phyloP scores from a whole-genome alignment of 257 asterid genomes.

The Primulina huaijiensis region DNA sequence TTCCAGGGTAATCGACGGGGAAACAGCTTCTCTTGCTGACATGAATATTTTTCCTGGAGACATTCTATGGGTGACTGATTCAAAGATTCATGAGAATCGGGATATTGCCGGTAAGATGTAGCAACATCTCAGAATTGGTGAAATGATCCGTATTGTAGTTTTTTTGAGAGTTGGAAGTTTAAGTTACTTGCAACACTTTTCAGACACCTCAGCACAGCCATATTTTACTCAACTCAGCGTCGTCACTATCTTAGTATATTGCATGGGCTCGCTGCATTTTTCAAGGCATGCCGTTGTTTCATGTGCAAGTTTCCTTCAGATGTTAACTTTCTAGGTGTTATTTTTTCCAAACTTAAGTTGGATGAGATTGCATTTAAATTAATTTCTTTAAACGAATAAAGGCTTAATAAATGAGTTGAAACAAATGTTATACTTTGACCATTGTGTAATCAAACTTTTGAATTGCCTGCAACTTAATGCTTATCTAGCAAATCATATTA shows the following conservation, averaged over 20 bases:
- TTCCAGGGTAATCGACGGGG: constrained; percentile 58
- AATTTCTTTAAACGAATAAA: too few relatives aligned
- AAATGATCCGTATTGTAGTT: constrained; percentile 14
- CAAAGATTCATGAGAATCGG: constrained; percentile 91
- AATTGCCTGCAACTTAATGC: not conserved
- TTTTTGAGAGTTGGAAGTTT: constrained; percentile 5
- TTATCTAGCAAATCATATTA: not conserved
- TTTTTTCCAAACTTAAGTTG: constrained; percentile 2
- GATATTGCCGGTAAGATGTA: constrained; percentile 88
- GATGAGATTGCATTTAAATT: constrained; percentile 4
- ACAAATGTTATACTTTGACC: not conserved
- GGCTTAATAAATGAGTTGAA: too few relatives aligned
- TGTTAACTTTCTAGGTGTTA: not conserved
- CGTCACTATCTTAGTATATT: constrained; percentile 5
- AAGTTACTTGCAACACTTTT: not conserved
- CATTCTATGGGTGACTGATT: constrained; percentile 86
- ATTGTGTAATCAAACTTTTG: constrained; percentile 4
- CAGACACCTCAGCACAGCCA: constrained; percentile 3
- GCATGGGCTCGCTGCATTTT: not conserved
- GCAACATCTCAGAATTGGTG: constrained; percentile 15
- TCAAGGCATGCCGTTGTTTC: constrained; percentile 4
- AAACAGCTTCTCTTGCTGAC: constrained; percentile 80
- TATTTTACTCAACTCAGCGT: constrained; percentile 2
- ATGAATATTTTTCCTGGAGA: constrained; percentile 89
- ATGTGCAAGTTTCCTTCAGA: constrained; percentile 1